These are phyloP conservation scores for Verticillium zaregamsianum DNA, from an alignment of 2,329 filamentous ascomycete species.

Conservation along the genomic window DNA sequence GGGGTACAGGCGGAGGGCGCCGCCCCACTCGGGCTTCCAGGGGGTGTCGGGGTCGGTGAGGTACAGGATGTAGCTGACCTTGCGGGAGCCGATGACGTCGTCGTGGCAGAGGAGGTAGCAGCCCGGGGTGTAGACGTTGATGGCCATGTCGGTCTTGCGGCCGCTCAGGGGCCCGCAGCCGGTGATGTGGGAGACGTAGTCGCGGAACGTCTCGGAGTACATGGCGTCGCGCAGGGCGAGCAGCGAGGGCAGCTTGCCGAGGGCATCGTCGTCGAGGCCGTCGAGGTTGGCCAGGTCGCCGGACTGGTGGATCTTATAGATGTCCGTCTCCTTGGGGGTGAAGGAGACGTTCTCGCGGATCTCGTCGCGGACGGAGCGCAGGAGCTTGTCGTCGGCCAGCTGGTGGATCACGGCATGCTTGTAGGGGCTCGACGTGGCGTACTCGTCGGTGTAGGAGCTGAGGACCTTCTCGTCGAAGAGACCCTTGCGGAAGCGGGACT, in stretches of 20 bases:
- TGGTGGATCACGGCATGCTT: conserved; percentile 86
- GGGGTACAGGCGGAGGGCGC: conserved; percentile 84
- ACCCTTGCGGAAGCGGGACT: conserved; percentile 58
- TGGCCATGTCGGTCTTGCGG: conserved; percentile 96
- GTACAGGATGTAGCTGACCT: conserved; percentile 96
- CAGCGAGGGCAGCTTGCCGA: conserved; percentile 84
- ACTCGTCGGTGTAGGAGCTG: conserved; percentile 55
- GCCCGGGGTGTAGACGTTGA: conserved; percentile 96
- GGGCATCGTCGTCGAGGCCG: conserved; percentile 80
- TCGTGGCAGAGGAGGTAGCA: conserved; percentile 96
- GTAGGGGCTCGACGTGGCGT: conserved; percentile 68
- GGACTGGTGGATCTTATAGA: conserved; percentile 99
- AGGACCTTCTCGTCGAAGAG: conserved; percentile 60
- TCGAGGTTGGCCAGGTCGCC: conserved; percentile 96
- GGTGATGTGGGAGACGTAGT: conserved; percentile 84
- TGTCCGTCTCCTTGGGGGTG: conserved; percentile 97
- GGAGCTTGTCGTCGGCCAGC: conserved; percentile 74
- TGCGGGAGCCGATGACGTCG: conserved; percentile 95
- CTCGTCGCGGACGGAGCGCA: conserved; percentile 83
- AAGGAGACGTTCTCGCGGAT: conserved; percentile 90
- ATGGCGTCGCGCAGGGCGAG: conserved; percentile 88
- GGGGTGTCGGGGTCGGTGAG: conserved; percentile 85
- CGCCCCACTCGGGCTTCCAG: conserved; percentile 91
- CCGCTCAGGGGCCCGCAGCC: conserved; percentile 84
- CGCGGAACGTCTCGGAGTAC: conserved; percentile 84